Conservation (phyloP, 2,329 filamentous ascomycete species). For the Sarocladium strictum region DNA sequence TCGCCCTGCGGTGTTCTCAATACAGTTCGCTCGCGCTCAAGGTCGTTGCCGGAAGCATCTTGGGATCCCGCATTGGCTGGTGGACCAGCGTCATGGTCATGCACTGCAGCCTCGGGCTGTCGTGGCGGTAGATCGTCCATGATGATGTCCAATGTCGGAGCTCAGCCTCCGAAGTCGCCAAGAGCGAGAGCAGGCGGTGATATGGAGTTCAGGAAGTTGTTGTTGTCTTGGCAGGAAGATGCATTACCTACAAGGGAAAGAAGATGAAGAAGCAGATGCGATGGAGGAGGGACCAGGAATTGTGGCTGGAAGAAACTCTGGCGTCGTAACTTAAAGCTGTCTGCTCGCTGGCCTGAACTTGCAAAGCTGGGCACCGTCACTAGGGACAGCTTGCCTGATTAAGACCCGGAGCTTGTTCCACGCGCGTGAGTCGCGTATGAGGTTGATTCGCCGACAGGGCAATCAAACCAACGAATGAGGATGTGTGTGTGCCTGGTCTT, state of each 20-base stretch:
- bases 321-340: not conserved
- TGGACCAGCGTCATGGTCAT: not conserved
- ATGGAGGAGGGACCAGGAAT: not conserved
- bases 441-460: not conserved
- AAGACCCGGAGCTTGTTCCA: not conserved
- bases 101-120: not conserved
- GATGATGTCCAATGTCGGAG: not conserved
- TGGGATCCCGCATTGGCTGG: not conserved
- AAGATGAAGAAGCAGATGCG: not conserved
- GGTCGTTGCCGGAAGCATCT: not conserved
- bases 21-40: not conserved
- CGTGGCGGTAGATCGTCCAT: not conserved
- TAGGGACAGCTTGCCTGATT: not conserved
- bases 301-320: not conserved
- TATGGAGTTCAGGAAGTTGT: not conserved
- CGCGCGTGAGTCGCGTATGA: constrained; percentile 6
- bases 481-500: not conserved
- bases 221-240: not conserved
- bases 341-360: not conserved
- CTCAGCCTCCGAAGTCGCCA: not conserved
- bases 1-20: constrained; percentile 5
- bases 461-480: not conserved
- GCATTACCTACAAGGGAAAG: not conserved
- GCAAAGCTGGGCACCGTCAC: constrained; percentile 5
- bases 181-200: not conserved